These are phyloP conservation scores for Pochonia chlamydosporia DNA, from an alignment of 2,329 filamentous ascomycete genomes.

Conservation along the genomic window DNA sequence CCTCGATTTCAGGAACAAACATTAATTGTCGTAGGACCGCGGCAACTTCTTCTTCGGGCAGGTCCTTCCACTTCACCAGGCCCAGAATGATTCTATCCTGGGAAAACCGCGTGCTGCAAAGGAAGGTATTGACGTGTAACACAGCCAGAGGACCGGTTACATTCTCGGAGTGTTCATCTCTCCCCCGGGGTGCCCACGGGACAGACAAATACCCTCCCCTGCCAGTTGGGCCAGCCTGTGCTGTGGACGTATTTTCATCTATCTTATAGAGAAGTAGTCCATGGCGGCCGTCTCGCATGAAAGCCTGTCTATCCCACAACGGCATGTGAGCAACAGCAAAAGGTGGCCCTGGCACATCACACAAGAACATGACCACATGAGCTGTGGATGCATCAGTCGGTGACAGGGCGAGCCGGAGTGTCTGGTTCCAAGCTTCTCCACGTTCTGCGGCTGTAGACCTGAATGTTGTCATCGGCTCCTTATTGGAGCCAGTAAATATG, in stretches of 20 bases:
- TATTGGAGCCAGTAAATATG: conserved; percentile 82
- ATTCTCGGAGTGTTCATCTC: conserved; percentile 63
- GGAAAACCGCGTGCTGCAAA: conserved; percentile 92
- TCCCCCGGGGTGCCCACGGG: conserved; percentile 68
- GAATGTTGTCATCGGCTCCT: conserved; percentile 74
- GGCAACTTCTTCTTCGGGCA: conserved; percentile 64
- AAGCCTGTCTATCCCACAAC: conserved; percentile 87
- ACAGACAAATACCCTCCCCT: conserved; percentile 83
- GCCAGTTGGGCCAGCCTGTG: conserved; percentile 54
- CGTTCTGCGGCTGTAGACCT: conserved; percentile 75
- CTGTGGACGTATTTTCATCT: conserved; percentile 79
- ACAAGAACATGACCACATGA: conserved; percentile 84
- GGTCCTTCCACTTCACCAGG: conserved; percentile 79
- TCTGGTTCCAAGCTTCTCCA: conserved; percentile 82
- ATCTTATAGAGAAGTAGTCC: conserved; percentile 80
- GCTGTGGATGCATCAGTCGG: conserved; percentile 74
- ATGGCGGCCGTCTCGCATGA: conserved; percentile 80
- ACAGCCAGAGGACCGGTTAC: conserved; percentile 74
- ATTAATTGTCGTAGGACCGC: conserved; percentile 74
- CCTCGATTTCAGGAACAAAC: conserved; percentile 94
- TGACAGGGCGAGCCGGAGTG: conserved; percentile 72
- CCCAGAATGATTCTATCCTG: conserved; percentile 84
- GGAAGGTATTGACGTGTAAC: conserved; percentile 74
- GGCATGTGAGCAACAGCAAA: conserved; percentile 93
- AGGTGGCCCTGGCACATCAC: conserved; percentile 78